A percentile compares a stretch with the other conserved stretches of the same genome.
These are phyloP conservation scores for Ceratobasidium sp. DNA, from an alignment of 1,284 basidiomycete genomes.

Conservation along the genomic window DNA sequence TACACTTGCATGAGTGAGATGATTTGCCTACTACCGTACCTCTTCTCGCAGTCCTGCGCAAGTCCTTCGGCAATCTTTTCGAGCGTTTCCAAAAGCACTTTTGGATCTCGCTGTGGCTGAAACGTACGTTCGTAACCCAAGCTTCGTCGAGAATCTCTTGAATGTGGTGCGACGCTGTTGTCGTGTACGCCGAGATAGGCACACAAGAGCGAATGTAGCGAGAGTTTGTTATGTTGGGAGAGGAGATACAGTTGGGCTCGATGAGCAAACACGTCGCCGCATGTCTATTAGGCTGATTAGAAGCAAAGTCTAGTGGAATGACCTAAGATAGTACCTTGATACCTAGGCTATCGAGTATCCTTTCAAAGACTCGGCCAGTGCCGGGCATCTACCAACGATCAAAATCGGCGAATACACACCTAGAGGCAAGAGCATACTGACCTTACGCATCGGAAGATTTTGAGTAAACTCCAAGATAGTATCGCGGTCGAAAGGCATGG, in stretches of 20 bases:
- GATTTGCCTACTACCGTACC: neutral
- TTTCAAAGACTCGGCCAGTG: constrained; percentile 87
- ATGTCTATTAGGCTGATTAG: constrained; percentile 64
- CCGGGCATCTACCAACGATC: constrained; percentile 72
- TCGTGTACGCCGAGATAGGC: constrained; percentile 87
- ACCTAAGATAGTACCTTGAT: constrained; percentile 67
- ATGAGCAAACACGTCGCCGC: constrained; percentile 84
- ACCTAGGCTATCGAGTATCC: constrained; percentile 84
- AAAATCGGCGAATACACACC: constrained; percentile 45
- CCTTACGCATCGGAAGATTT: constrained; percentile 77
- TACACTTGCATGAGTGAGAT: neutral
- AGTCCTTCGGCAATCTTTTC: constrained; percentile 40
- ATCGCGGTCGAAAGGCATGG: constrained; percentile 72
- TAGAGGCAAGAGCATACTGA: constrained; percentile 1
- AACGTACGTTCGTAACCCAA: constrained; percentile 76
- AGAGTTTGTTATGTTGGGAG: constrained; percentile 78
- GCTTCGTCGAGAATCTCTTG: constrained; percentile 84
- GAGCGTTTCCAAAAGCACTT: constrained; percentile 28
- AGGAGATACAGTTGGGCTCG: constrained; percentile 78
- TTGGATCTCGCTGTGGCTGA: constrained; percentile 22
- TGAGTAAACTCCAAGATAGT: constrained; percentile 78
- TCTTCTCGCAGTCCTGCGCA: constrained; percentile 41
- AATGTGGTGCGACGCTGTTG: constrained; percentile 78
- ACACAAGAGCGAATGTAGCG: constrained; percentile 74
- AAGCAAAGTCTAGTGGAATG: constrained; percentile 24